Evolutionary conservation across 768 basidiomycete genomes (phyloP), one percentile per base, ranked within the genome.

Genomic region (Rhodosporidiobolus odoratus): DNA sequence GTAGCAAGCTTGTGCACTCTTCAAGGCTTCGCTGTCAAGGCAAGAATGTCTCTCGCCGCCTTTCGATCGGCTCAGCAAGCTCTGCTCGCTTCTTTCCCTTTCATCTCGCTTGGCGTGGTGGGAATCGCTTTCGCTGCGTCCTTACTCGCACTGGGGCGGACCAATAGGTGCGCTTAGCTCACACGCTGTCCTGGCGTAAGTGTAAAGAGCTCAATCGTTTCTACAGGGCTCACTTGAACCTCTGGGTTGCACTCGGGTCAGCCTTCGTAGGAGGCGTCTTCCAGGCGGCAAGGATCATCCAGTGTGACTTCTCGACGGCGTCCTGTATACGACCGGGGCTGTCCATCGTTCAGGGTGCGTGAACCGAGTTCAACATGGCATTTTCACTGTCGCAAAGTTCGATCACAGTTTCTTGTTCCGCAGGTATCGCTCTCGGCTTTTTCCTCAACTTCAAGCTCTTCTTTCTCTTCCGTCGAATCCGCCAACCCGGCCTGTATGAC

Each of bases 401-500:
- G 54, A 37, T 32, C 12, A 41, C 37, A 3, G 5, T 6, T 3
- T 40, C 13, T 25, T 35, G 10, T 13, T 23, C 8, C n/a, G 25
- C 37, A 45, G 41, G 53, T 34, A 32, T 64, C 40, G 41, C 63
- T 15, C 38, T 64, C 53, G 63, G 13, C 53, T 56, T 38, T 34
- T 56, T 56, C 32, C 21, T 64, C 63, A 45, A 32, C 40, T 64
- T 64, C 63, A 56, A 56, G 53, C 53, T 56, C 41, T 43, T 43
- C 53, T 64, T 64, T 54, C 41, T 64, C 13, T 64, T 37, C 53
- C 63, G 63, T 9, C 63, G 63, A 27, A 7, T n/a, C 4, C 41
- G 23, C 9, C 27, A 64, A 7, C 63, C 54, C 3, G 21, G n/a
- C 30, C 21, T 43, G 41, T 34, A 25, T 15, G 63, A 64, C 19